These are phyloP conservation scores for Glonium stellatum DNA, from an alignment of 495 filamentous ascomycete genomes.

Conservation along the genomic window DNA sequence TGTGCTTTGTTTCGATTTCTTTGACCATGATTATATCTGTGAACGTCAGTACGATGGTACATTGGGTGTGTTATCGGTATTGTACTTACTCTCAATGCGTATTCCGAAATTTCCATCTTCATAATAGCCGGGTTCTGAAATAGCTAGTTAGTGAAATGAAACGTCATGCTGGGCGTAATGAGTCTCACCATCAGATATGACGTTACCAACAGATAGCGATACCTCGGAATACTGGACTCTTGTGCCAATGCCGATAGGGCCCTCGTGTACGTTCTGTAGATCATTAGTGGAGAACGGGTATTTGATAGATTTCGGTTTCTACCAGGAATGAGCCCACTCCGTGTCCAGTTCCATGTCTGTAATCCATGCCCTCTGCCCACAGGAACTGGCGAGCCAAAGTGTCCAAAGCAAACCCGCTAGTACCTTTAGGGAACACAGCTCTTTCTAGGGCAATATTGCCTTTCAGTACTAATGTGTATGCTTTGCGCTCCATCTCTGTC, in stretches of 20 bases:
- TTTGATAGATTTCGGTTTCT: constrained; percentile 9
- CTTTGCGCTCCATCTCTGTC: constrained; percentile 75
- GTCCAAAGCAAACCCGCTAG: constrained; percentile 87
- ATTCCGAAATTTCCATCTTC: constrained; percentile 98
- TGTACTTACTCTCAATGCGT: constrained; percentile 68
- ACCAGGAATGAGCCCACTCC: constrained; percentile 84
- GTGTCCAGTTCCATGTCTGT: constrained; percentile 94
- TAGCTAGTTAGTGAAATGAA: constrained; percentile 18
- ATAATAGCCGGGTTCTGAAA: constrained; percentile 83
- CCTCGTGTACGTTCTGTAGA: constrained; percentile 84
- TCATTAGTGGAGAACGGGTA: background rate
- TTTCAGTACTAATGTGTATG: constrained; percentile 93
- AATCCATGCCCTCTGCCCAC: constrained; percentile 90
- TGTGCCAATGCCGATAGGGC: constrained; percentile 92
- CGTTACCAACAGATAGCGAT: constrained; percentile 80
- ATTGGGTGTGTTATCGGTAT: no score
- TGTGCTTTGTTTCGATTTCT: constrained; percentile 76
- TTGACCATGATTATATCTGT: constrained; percentile 70
- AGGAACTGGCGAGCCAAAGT: constrained; percentile 82
- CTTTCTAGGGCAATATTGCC: constrained; percentile 88
- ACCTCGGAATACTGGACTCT: constrained; percentile 89
- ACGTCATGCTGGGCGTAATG: constrained; percentile 33
- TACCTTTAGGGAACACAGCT: constrained; percentile 89
- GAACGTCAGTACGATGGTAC: constrained; percentile 30
- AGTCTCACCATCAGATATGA: constrained; percentile 60